Conservation (phyloP, 257 asterid species). For the Nemophila menziesii region DNA sequence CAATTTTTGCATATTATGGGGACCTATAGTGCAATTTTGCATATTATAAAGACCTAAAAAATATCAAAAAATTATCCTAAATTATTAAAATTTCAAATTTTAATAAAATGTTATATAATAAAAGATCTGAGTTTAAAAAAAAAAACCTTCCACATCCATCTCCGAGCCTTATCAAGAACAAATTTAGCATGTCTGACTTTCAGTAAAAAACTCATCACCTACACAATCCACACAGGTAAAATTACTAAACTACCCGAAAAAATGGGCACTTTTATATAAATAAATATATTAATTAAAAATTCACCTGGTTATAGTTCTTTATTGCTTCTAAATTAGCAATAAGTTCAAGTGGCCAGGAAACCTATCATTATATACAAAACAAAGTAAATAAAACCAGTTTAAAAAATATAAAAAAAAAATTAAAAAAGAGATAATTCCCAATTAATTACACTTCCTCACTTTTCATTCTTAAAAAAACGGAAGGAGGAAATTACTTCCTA, state of each 20-base stretch:
- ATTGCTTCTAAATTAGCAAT: constrained; percentile 79
- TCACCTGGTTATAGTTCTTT: constrained; percentile 93
- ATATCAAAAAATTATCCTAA: no score
- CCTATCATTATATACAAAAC: constrained; percentile 32
- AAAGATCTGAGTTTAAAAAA: constrained; percentile 11
- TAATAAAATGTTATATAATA: neutral
- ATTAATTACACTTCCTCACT: no score
- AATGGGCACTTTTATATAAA: neutral
- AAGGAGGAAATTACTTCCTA: no score
- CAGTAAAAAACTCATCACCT: constrained; percentile 91
- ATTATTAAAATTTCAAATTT: neutral
- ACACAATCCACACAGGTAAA: constrained; percentile 15
- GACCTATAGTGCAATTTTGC: no score
- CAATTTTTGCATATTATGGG: no score
- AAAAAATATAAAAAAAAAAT: constrained; percentile 1
- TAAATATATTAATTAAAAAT: constrained; percentile 8
- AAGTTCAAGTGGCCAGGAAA: constrained; percentile 97
- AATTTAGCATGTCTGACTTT: constrained; percentile 90
- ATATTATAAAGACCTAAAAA: no score
- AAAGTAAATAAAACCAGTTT: constrained; percentile 6
- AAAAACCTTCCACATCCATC: constrained; percentile 96
- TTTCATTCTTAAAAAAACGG: no score
- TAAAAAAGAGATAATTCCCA: no score
- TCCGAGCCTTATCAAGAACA: constrained; percentile 86
- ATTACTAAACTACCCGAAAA: neutral